These are phyloP conservation scores for Yarrowia yakushimensis DNA, from an alignment of 805 yeast genomes.

Conservation along the genomic window DNA sequence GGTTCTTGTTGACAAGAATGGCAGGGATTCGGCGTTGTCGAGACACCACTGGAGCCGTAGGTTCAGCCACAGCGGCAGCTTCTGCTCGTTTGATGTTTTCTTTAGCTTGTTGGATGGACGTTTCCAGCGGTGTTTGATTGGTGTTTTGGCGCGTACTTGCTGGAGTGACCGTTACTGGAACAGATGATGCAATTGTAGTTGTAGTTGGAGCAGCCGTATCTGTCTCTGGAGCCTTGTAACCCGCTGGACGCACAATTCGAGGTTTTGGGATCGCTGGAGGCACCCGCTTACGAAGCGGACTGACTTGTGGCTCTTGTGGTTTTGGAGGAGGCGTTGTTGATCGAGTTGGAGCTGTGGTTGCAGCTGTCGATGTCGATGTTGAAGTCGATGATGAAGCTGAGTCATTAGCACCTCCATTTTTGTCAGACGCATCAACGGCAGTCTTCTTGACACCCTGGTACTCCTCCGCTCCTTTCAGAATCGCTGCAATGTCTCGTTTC, in stretches of 20 bases:
- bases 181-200: neutral
- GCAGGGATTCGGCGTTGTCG: neutral
- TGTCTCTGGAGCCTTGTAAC: neutral
- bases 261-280: constrained; percentile 12
- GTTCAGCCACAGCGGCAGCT: neutral
- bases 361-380: neutral
- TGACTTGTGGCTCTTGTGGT: neutral
- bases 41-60: constrained; percentile 7
- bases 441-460: neutral
- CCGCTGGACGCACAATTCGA: constrained; percentile 16
- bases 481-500: constrained; percentile 17
- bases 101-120: neutral
- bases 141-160: neutral
- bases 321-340: neutral
- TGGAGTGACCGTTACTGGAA: no score
- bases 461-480: neutral
- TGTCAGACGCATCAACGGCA: neutral
- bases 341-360: neutral
- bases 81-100: neutral
- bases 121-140: neutral
- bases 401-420: neutral
- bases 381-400: neutral
- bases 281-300: constrained; percentile 7
- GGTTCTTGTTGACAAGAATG: constrained; percentile 27
- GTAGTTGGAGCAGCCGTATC: neutral